These are phyloP conservation scores for Triticum dicoccoides DNA, from an alignment of 176 grass and related monocot species.

Conservation along the genomic window DNA sequence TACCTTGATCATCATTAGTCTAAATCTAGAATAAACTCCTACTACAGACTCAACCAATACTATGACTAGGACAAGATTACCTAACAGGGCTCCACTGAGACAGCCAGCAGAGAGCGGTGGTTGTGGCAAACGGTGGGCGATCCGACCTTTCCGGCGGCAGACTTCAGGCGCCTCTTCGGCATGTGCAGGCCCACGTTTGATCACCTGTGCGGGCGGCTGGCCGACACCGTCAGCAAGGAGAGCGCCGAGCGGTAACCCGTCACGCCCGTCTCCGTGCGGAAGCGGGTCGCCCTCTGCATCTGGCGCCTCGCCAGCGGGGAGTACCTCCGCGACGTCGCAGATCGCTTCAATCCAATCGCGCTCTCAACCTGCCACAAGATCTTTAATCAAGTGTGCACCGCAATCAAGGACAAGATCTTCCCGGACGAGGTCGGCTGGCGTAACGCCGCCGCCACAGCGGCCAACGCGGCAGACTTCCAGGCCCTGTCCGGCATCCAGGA, in stretches of 20 bases:
- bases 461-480: constrained; percentile 26
- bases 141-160: constrained; percentile 45
- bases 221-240: constrained; percentile 63
- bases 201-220: constrained; percentile 59
- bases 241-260: constrained; percentile 46
- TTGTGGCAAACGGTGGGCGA: constrained; percentile 70
- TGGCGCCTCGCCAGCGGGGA: constrained; percentile 76
- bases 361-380: constrained; percentile 89
- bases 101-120: constrained; percentile 21
- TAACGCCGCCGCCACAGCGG: constrained; percentile 4
- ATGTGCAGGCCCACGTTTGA: constrained; percentile 73
- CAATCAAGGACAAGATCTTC: constrained; percentile 66
- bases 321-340: constrained; percentile 54
- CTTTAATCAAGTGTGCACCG: constrained; percentile 73
- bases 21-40: too few species aligned
- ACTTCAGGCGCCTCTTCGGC: constrained; percentile 78
- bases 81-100: constrained; percentile 12
- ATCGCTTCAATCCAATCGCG: constrained; percentile 65
- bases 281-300: constrained; percentile 81
- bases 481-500: constrained; percentile 42
- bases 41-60: too few species aligned
- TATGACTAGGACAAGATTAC: too few species aligned
- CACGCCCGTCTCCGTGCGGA: constrained; percentile 60
- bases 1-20: too few species aligned
- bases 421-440: constrained; percentile 60